A percentile compares a stretch with the other conserved stretches of the same genome.
These are phyloP conservation scores for Lentinula edodes DNA, from an alignment of 768 basidiomycete genomes.

Conservation along the genomic window DNA sequence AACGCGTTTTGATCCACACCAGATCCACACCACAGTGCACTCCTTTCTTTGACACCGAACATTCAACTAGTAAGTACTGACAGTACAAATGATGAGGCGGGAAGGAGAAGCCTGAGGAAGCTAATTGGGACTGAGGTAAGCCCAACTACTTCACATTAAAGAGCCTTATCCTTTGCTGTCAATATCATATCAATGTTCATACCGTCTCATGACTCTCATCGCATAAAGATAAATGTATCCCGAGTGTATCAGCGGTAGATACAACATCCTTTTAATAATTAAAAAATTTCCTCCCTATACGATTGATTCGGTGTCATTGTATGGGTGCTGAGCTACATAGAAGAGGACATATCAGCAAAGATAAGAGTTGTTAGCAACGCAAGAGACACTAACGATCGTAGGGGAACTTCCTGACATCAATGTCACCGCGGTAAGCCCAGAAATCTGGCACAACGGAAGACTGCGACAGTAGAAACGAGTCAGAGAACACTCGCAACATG, in stretches of 20 bases:
- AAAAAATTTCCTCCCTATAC: background rate
- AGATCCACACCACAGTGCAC: too few relatives aligned
- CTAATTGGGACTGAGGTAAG: background rate
- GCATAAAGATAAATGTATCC: background rate
- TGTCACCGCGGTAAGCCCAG: conserved; percentile 14
- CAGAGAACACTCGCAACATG: too few relatives aligned
- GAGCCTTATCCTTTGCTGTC: too few relatives aligned
- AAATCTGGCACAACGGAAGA: conserved; percentile 13
- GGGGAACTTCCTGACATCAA: conserved; percentile 15
- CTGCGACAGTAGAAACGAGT: background rate
- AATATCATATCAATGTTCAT: too few relatives aligned
- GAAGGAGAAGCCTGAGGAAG: background rate
- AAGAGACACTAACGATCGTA: conserved; percentile 16
- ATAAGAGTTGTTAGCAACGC: background rate
- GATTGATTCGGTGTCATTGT: conserved; percentile 13
- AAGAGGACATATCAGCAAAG: background rate
- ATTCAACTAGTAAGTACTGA: too few relatives aligned
- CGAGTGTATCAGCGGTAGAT: background rate
- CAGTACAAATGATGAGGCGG: background rate
- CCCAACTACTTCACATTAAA: too few relatives aligned
- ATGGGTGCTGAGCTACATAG: conserved; percentile 14
- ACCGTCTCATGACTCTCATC: too few relatives aligned
- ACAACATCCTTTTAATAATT: background rate
- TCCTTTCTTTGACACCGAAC: too few relatives aligned
- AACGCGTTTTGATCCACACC: too few relatives aligned